Base-by-base conservation (phyloP, 2,329 filamentous ascomycete species). In the Talaromyces pinophilus region DNA sequence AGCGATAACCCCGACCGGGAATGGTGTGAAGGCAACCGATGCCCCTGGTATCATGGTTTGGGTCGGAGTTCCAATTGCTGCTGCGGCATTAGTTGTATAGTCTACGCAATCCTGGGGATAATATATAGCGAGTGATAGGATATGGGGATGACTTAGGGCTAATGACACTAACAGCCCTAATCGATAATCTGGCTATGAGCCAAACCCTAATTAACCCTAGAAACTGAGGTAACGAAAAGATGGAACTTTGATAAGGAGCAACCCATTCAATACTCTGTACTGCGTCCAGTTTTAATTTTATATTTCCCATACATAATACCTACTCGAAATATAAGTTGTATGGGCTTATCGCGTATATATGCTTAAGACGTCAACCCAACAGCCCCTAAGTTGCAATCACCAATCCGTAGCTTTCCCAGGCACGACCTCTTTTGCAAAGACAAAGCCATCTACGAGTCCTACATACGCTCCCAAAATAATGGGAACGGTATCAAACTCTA, bases 391-490 rank as follows among this genome's bases (percentile, higher is more conserved):
- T 15, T 15, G 46, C 46, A 22, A 25, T 13, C 11, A 19, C n/a
- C n/a, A 46, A 3, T 10, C n/a, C 42, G 7, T 3, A 30, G 28
- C 28, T 7, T 30, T 30, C 28, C 28, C 28, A 30, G 5, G 2
- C 15, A 42, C 17, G 11, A 0, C 61, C 50, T 46, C 61, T 33
- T 28, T 38, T n/a, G 44, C 15, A 17, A n/a, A 38, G 10, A 63
- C 48, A 44, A n/a, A 63, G 50, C 50, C 33, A n/a, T 55, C 60
- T 5, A 54, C 61, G 19, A 46, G 22, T 8, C 61, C 38, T 22
- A 63, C 48, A 25, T 42, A 63, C 13, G 25, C 19, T 13, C 38
- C 38, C 15, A 44, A 10, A 19, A 48, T 46, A 1, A 22, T 63
- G 5, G 59, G n/a, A 25, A 44, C 35, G 7, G 7, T 40, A 28